Base-by-base conservation (phyloP, 2,329 filamentous ascomycete genomes). In the Blumeriella jaapii region DNA sequence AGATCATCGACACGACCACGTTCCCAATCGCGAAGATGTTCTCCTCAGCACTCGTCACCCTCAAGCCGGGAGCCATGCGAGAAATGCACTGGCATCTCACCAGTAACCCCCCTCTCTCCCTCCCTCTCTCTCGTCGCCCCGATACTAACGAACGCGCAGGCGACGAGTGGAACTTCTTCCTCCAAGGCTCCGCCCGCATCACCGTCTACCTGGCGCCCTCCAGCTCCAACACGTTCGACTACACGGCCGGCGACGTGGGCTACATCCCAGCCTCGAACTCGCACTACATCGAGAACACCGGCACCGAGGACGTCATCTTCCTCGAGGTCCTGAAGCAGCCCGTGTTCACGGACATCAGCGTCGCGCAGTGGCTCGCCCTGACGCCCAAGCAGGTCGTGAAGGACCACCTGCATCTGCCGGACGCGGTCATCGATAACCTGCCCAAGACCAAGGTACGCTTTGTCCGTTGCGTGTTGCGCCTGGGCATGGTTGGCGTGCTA, bases 1-100 rank as follows among this genome's bases (percentile, higher is more conserved):
- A 76, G 58, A 67, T 77, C 36, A 51, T 76, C 5, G 73, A 78
- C 47, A 62, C 69, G 0, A 51, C 55, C 0, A 71, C 63, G 1
- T 78, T 78, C 55, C 72, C 74, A 20, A 69, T 84, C 45, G 81
- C 79, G 30, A 77, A 73, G 58, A 82, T 78, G 0, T 68, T 85
- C n/a, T 78, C 81, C 0, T 79, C 80, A 1, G 81, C 78, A 0
- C 71, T 84, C 51, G 68, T 81, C 13, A 68, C 69, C 27, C 83
- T 86, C 44, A 62, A 78, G 45, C 79, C 80, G 9, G 42, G 45
- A 4, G 45, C 39, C 4, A 39, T 46, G n/a, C 36, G 43, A 15
- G 41, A 48, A 31, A 83, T 0, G 71, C 69, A 0, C 59, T 76
- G 2, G 67, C 22, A 33, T 17, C 19, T 33, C 10, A 33, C 13